Evolutionary conservation across 306 rosid genomes (phyloP), one percentile per base, ranked within the genome.

Genomic region (Alnus glutinosa): DNA sequence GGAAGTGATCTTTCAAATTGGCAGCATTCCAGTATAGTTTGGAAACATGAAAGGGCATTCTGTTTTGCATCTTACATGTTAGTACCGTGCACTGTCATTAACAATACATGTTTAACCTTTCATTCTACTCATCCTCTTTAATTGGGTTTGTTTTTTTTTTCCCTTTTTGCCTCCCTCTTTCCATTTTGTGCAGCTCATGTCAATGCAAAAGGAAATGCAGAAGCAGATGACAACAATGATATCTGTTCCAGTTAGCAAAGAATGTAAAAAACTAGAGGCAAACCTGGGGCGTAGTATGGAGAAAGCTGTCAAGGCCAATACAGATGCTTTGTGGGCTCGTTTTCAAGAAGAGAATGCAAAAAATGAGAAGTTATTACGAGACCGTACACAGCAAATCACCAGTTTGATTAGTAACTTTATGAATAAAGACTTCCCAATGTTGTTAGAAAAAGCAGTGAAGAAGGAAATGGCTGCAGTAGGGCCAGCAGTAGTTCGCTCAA

Each of bases 261-360:
- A 96, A 86, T 96, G 99, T 59, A 91, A 85, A 81, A 81, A 98
- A 84, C 92, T 96, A 19, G 98, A 96, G 90, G 86, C 91, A 7
- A 83, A 93, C 80, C 80, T 93, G 19, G 97, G 96, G 73, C 88
- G 90, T 75, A 90, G 76, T 90, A 87, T 89, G 91, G 98, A 96
- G 80, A 96, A 90, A 80, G 78, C 92, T 80, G 71, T 91, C 66
- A 93, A 91, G 87, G 87, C 93, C 50, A 90, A 91, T 34, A 78
- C 79, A 51, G 99, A 96, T 83, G 94, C 91, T 81, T 79, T 96
- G 74, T 96, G 93, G 98, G 96, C 96, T 83, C 90, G 93, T 70
- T 77, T 93, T 79, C 99, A 89, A 79, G 98, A 93, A 87, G 99
- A 96, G 83, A 91, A 80, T 85, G 90, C 86, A 2, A 96, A 91